Evolutionary conservation across 148 eudicot species (phyloP), one percentile per base, ranked within the genome.

Genomic region (Agrostemma githago): DNA sequence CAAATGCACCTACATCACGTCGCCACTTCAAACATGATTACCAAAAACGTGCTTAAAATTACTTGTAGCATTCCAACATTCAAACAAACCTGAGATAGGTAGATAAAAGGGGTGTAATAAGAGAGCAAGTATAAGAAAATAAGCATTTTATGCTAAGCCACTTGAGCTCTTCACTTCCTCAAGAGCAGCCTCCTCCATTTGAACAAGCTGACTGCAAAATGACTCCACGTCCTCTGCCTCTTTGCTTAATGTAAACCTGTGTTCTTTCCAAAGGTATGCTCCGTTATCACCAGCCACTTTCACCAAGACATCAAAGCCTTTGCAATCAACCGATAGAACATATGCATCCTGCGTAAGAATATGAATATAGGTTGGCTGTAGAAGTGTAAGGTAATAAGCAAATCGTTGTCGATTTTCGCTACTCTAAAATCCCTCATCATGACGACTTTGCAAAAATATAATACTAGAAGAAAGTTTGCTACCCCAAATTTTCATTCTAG

Each of bases 131-230:
- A 11, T 5, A 64, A 65, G 61, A 77, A n/a, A 4, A 68, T 20
- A 37, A 15, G 46, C 10, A 42, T 46, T 68, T 46, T 61, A 81
- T 41, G 67, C 67, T 60, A 77, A 73, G 48, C 96, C 98, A 68
- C 88, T 88, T 77, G 79, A 87, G 72, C 77, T 80, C 60, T 89
- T 88, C 38, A 93, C 76, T 34, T 68, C 79, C 81, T 89, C 83
- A 39, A 93, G 86, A 46, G 96, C 96, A 12, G 73, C 86, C 82
- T 84, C 92, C 84, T 93, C 98, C 98, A 93, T 90, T 72, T 88
- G 75, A 60, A 89, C 86, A 46, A 93, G 89, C 70, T 80, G 87
- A 70, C 44, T 68, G 85, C 98, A 89, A 75, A 93, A 88, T 12
- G 72, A 76, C 72, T 86, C 92, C 51, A 87, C 80, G 54, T 90